Evolutionary conservation across 2,329 filamentous ascomycete species (phyloP).

Genomic region (Dactylellina parvicollis): DNA sequence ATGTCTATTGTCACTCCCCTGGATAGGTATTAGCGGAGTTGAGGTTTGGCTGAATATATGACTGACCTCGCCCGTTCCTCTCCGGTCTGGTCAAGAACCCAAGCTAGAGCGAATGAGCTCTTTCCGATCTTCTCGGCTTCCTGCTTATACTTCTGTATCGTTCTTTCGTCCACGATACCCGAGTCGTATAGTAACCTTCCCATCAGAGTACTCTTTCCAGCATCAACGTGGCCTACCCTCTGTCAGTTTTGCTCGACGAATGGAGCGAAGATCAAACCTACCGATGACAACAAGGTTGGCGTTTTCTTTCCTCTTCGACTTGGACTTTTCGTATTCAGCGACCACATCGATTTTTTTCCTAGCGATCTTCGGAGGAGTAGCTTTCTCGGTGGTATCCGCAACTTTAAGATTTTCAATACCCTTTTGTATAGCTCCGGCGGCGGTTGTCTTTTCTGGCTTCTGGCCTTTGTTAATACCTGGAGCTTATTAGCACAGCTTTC

Average conservation of each 20-base stretch:
- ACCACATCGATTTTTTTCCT: slow-evolving; percentile 83
- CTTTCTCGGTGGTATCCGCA: slow-evolving; percentile 20
- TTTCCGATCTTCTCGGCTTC: slow-evolving; percentile 94
- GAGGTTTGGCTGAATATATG: neutral
- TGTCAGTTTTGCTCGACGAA: slow-evolving; percentile 24
- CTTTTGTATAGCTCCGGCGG: slow-evolving; percentile 65
- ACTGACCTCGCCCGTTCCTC: slow-evolving; percentile 76
- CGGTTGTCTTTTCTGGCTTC: slow-evolving; percentile 65
- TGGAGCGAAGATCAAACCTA: slow-evolving; percentile 62
- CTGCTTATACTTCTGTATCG: slow-evolving; percentile 84
- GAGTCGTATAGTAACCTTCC: slow-evolving; percentile 90
- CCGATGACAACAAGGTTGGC: slow-evolving; percentile 94
- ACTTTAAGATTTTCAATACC: slow-evolving; percentile 67
- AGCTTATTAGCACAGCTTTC: neutral
- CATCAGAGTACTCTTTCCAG: slow-evolving; percentile 98
- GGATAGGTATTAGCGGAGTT: neutral
- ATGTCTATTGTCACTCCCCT: slow-evolving; percentile 97
- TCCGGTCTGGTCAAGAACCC: slow-evolving; percentile 91
- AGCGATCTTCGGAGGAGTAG: slow-evolving; percentile 10
- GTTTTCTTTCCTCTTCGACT: slow-evolving; percentile 73
- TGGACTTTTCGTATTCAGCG: slow-evolving; percentile 78
- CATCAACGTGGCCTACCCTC: slow-evolving; percentile 86
- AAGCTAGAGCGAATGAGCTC: slow-evolving; percentile 92
- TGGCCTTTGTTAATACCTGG: slow-evolving; percentile 48
- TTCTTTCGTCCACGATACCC: slow-evolving; percentile 85